These are phyloP conservation scores for Ogataea salicorniae DNA, from an alignment of 805 yeast genomes.

Conservation along the genomic window DNA sequence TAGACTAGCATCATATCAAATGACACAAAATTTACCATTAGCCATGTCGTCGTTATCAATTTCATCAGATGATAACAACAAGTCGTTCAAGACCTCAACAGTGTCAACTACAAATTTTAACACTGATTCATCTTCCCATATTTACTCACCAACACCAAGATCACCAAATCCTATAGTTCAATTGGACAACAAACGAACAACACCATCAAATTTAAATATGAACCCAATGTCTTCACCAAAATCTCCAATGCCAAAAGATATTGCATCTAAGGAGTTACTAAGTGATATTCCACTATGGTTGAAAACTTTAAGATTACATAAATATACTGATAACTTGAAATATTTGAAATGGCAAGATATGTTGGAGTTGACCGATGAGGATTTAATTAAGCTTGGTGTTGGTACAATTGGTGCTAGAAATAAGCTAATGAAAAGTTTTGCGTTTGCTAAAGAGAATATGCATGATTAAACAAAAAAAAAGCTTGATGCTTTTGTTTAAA, in stretches of 20 bases:
- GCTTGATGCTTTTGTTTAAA: background rate
- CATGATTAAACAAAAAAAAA: constrained; percentile 14
- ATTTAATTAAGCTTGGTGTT: constrained; percentile 76
- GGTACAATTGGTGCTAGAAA: constrained; percentile 94
- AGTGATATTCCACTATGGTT: constrained; percentile 89
- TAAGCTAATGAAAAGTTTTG: constrained; percentile 87
- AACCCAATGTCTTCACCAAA: constrained; percentile 21
- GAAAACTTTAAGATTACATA: constrained; percentile 83
- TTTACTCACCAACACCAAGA: constrained; percentile 15
- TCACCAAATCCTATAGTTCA: constrained; percentile 1
- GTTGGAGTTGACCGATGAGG: constrained; percentile 62
- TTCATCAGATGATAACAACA: background rate
- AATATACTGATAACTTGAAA: constrained; percentile 81
- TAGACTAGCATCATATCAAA: background rate
- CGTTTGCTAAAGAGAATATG: constrained; percentile 58
- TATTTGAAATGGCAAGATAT: constrained; percentile 75
- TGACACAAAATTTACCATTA: background rate
- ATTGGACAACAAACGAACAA: background rate
- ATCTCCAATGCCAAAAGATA: constrained; percentile 44
- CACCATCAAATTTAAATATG: constrained; percentile 3
- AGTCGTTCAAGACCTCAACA: background rate
- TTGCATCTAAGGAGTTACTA: constrained; percentile 51
- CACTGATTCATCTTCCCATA: background rate
- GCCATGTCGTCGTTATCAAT: background rate
- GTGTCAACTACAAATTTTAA: background rate